These are phyloP conservation scores for Naumovozyma castellii DNA, from an alignment of 805 yeast genomes.

Conservation along the genomic window DNA sequence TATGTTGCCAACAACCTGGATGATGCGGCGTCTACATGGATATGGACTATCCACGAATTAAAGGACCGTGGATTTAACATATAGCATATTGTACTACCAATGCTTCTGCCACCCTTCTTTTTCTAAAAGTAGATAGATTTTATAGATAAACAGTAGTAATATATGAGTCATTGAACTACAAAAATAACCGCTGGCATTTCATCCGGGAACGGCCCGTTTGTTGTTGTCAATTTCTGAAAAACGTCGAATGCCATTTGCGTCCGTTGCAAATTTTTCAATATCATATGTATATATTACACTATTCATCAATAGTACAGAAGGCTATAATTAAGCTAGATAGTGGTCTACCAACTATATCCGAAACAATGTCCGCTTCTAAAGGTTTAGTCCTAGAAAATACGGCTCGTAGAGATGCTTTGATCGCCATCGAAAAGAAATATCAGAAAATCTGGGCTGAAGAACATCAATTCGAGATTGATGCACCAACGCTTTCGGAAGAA, in stretches of 20 bases:
- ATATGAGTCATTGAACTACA: too few species aligned
- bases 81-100: too few species aligned
- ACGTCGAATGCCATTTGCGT: neutral
- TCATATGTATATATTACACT: too few species aligned
- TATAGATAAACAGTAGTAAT: neutral
- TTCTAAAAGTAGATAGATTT: too few species aligned
- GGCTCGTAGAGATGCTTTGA: slow-evolving; percentile 87
- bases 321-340: too few species aligned
- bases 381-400: slow-evolving; percentile 48
- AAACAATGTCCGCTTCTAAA: slow-evolving; percentile 21
- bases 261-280: neutral
- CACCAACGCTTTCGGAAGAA: slow-evolving; percentile 66
- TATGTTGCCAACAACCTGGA: slow-evolving; percentile 47
- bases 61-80: slow-evolving; percentile 40
- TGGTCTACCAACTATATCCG: neutral
- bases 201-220: neutral
- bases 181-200: neutral
- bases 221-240: neutral
- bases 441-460: slow-evolving; percentile 83
- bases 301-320: too few species aligned
- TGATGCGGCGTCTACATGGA: slow-evolving; percentile 64
- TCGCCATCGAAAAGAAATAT: slow-evolving; percentile 79
- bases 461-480: slow-evolving; percentile 76
- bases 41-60: slow-evolving; percentile 62
- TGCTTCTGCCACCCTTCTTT: too few species aligned